A percentile compares a stretch with the other conserved stretches of the same genome.
phyloP scores from a whole-genome alignment of 2,329 filamentous ascomycete genomes.

The Trichophyton schoenleinii region DNA sequence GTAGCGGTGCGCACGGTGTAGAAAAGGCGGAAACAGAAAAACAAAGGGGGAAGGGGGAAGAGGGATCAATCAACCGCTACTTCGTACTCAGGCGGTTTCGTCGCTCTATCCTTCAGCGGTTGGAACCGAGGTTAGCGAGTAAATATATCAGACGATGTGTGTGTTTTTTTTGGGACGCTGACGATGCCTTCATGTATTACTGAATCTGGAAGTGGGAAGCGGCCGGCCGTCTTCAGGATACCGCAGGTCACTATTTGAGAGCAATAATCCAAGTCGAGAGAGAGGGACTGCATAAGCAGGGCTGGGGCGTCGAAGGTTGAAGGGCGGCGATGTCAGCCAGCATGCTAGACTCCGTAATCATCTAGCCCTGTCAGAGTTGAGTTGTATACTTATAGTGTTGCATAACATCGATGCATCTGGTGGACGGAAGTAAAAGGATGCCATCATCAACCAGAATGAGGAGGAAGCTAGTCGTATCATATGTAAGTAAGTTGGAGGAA shows the following conservation, averaged over 20 bases:
- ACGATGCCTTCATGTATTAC: background rate
- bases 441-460: no score
- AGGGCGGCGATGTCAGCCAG: background rate
- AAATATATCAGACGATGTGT: no score
- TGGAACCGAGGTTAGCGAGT: background rate
- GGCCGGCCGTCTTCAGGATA: background rate
- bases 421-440: background rate
- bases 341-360: background rate
- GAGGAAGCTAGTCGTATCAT: background rate
- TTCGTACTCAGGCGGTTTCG: background rate
- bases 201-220: constrained; percentile 1
- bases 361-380: background rate
- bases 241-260: background rate
- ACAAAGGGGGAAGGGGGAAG: background rate
- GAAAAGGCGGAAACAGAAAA: background rate
- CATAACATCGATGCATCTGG: background rate
- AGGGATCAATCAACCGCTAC: background rate
- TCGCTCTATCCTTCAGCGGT: no score
- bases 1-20: background rate
- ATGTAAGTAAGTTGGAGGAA: background rate
- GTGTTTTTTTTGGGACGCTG: background rate
- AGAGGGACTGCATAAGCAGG: background rate
- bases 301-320: background rate
- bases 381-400: background rate
- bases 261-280: background rate